Evolutionary conservation across 139 green algal species (phyloP), one percentile per base, ranked within the genome.

Genomic region (Astrephomene gubernaculifera): DNA sequence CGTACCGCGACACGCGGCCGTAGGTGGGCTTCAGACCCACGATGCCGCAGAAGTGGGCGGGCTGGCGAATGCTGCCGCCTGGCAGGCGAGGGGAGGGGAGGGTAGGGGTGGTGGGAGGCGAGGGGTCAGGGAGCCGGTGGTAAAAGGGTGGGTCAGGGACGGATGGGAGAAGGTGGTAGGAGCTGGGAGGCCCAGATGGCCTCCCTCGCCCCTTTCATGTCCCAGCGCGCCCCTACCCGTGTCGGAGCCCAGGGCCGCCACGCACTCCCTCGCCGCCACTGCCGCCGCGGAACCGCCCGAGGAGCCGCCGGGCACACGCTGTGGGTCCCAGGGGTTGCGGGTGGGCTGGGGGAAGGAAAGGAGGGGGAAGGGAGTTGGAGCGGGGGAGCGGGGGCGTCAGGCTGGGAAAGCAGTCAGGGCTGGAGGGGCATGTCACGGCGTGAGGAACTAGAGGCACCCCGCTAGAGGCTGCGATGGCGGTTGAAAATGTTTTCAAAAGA

Each of bases 11-110:
- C 22, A 99, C 93, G 0, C 88, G 90, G 3, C 97, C 97, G 72
- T 99, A 99, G 2, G 94, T 99, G 9, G 97, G 97, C 92, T 99
- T 99, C 17, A 99, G 63, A 7, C 97, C 97, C 17, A 99, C 96
- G 2, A 98, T 91, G 9, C 97, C 97, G 80, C 97, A 99, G 83
- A 99, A 99, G 82, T 95, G 92, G 0, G 97, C 97, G 19, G 97
- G 97, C 90, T 98, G 96, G 4, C 97, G 89, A 36, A 99, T 98
- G 89, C 89, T 96, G 69, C 97, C 97, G 52, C 97, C 96, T 96
- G 91, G n/a, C n/a, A n/a, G n/a, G n/a, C n/a, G n/a, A n/a, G n/a
- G n/a, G n/a, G n/a, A n/a, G n/a, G n/a, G n/a, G n/a, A n/a, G n/a
- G n/a, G n/a, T n/a, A n/a, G n/a, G n/a, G n/a, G n/a, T n/a, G n/a